Percentiles rank a stretch among this genome's conserved stretches.
Evolutionary conservation across 2,329 filamentous ascomycete genomes (phyloP).

Genomic region (Clarireedia monteithiana): DNA sequence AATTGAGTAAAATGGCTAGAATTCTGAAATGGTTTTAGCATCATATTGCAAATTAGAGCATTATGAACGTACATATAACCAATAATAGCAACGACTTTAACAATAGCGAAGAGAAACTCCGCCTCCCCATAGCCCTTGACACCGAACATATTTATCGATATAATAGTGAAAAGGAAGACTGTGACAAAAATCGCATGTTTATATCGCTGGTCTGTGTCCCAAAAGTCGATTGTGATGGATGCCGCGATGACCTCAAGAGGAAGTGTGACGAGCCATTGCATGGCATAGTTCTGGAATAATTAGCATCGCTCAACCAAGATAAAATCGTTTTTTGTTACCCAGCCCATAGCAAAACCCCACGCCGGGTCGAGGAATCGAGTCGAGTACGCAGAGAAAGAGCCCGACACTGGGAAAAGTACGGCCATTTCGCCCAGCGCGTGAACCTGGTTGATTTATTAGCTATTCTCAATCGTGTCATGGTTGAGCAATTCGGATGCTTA

Average conservation of each 20-base stretch:
- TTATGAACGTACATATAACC: conserved; percentile 65
- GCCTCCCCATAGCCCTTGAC: conserved; percentile 86
- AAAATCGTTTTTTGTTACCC: conserved; percentile 34
- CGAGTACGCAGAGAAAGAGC: conserved; percentile 86
- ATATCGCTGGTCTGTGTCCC: conserved; percentile 48
- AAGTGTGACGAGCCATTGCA: conserved; percentile 80
- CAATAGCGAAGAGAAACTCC: conserved; percentile 77
- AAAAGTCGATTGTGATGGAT: conserved; percentile 76
- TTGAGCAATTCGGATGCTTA: not conserved
- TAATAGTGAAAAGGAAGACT: conserved; percentile 69
- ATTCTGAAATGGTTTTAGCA: conserved; percentile 43
- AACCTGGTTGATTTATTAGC: conserved; percentile 34
- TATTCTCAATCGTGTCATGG: no score
- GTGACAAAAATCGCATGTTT: conserved; percentile 72
- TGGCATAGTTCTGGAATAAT: conserved; percentile 53
- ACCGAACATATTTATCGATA: conserved; percentile 79
- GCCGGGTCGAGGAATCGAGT: conserved; percentile 89
- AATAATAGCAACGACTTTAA: conserved; percentile 81
- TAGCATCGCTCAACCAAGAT: not conserved
- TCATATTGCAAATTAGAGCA: not conserved
- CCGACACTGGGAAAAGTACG: conserved; percentile 82
- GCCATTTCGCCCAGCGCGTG: conserved; percentile 89
- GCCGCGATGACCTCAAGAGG: conserved; percentile 84
- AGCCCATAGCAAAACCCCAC: conserved; percentile 93
- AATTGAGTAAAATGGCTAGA: conserved; percentile 78